phyloP scores from a whole-genome alignment of 192 early-diverging fungal species.

The Diversispora epigaea region DNA sequence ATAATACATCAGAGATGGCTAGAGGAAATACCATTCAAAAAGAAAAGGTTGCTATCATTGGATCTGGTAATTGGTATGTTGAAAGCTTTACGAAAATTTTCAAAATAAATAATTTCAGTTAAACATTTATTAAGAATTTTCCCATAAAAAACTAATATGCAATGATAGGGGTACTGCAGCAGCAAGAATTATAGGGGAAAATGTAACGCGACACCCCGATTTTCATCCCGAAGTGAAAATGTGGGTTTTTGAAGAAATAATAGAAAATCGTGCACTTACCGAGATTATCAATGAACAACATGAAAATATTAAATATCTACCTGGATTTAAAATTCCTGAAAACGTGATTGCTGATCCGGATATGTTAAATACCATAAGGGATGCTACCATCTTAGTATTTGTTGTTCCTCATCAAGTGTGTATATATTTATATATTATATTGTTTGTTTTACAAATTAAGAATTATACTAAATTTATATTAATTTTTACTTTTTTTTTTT shows the following conservation, averaged over 20 bases:
- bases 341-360: slow-evolving; percentile 88
- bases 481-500: no score
- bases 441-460: background rate
- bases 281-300: slow-evolving; percentile 93
- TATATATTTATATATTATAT: slow-evolving; percentile 22
- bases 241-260: slow-evolving; percentile 95
- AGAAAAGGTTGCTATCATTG: background rate
- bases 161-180: slow-evolving; percentile 83
- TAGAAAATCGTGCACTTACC: slow-evolving; percentile 81
- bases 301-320: slow-evolving; percentile 90
- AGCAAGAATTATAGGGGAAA: slow-evolving; percentile 87
- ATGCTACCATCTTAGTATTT: slow-evolving; percentile 89
- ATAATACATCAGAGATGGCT: background rate
- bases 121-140: background rate
- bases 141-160: background rate
- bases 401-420: slow-evolving; percentile 87
- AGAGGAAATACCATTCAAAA: background rate
- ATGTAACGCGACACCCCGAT: slow-evolving; percentile 63
- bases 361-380: slow-evolving; percentile 71
- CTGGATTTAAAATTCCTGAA: slow-evolving; percentile 77
- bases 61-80: background rate
- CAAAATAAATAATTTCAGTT: background rate
- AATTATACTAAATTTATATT: background rate
- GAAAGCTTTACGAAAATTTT: background rate
- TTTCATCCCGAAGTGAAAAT: slow-evolving; percentile 84